Evolutionary conservation across 2,329 filamentous ascomycete genomes (phyloP), one percentile per base, ranked within the genome.

Genomic region (Alternaria gansuensis): DNA sequence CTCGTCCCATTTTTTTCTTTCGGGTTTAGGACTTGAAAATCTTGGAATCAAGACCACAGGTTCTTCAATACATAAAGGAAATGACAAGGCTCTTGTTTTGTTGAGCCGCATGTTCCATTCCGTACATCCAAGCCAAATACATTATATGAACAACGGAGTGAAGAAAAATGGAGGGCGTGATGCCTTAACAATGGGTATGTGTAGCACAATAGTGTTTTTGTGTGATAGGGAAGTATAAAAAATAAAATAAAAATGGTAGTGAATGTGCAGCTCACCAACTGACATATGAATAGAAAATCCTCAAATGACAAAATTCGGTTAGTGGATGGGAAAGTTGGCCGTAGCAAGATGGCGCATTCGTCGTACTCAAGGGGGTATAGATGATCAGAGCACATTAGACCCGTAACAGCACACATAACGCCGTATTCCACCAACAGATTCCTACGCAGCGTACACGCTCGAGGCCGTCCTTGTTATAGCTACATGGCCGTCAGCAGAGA

Each of bases 361-460:
- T 59, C 58, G 49, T 57, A 62, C 62, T 66, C 55, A 24, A 31
- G 36, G 45, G 64, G 64, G 66, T 63, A 66, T 67, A 59, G 45
- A 62, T 62, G 56, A 56, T 62, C 56, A 49, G 56, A 56, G 59
- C 59, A 56, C 59, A 62, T 60, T 56, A 60, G 37, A 56, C 59
- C 56, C 59, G 46, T 59, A 40, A 62, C 26, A 59, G 44, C 54
- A 60, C 57, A 46, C 61, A 53, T 51, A 60, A 59, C 60, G 45
- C 63, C 60, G 31, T 60, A 67, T 58, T 58, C 64, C 63, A 60
- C 55, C 56, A 55, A 44, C 39, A 44, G 44, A 40, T 28, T 29
- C 40, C 28, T 40, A 59, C 31, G 36, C 48, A 51, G 36, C 33
- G 13, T 31, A 45, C 29, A 55, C 23, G 24, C 51, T 17, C 26